Conservation (phyloP, 768 basidiomycete genomes). For the Russula earlei region DNA sequence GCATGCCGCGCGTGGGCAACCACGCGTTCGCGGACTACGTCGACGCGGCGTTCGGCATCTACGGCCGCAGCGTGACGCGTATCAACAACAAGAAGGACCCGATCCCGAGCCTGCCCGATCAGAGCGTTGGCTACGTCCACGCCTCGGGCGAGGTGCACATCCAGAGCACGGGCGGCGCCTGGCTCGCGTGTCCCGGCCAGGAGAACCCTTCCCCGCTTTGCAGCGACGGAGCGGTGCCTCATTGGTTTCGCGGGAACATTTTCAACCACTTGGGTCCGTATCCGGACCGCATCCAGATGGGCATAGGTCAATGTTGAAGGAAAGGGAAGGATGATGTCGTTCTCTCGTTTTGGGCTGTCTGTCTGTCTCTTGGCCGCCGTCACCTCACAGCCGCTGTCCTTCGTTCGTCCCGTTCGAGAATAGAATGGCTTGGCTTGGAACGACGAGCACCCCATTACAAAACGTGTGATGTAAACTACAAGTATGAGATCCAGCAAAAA, state of each 20-base stretch:
- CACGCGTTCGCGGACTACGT: constrained; percentile 34
- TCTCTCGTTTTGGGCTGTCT: no score
- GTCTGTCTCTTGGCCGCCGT: no score
- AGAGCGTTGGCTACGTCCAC: constrained; percentile 15
- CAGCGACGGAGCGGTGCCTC: constrained; percentile 5
- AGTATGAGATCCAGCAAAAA: not conserved
- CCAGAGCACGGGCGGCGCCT: not conserved
- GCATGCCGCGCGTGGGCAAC: constrained; percentile 46
- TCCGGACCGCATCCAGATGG: constrained; percentile 8
- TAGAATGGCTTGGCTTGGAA: no score
- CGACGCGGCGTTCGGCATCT: constrained; percentile 3
- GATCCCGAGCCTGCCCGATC: constrained; percentile 17
- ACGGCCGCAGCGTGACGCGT: constrained; percentile 1
- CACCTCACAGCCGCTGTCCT: no score
- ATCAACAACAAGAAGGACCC: constrained; percentile 20
- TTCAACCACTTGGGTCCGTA: constrained; percentile 15
- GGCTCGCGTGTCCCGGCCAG: constrained; percentile 7
- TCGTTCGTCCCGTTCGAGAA: no score
- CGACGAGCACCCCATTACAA: no score
- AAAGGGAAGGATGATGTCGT: no score
- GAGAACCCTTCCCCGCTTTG: constrained; percentile 13
- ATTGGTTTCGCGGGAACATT: not conserved
- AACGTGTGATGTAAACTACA: not conserved
- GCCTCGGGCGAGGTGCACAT: constrained; percentile 20
- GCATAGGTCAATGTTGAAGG: not conserved